Base-by-base conservation (phyloP, 2,329 filamentous ascomycete genomes). In the Trichophyton mentagrophytes region DNA sequence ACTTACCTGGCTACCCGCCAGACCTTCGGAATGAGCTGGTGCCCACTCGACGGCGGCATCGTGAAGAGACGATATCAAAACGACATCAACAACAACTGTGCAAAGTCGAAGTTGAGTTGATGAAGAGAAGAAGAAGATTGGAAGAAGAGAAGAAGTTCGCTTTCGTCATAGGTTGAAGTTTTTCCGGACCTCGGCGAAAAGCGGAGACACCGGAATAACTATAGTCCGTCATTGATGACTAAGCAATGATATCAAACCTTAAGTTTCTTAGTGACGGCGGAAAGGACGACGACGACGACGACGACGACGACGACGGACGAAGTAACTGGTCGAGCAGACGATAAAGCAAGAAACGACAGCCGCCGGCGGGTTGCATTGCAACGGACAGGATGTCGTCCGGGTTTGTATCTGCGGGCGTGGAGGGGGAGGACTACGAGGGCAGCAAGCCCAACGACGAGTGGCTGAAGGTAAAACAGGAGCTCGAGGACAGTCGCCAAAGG, bases 41-140 rank as follows among this genome's bases (percentile, higher is more conserved):
- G 76, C 71, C 77, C 77, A 69, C 70, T 76, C 60, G 74, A 73
- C 66, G 76, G 74, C 69, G 77, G 73, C 77, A 79, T 79, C 63
- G 55, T 62, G 64, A 66, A n/a, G 27, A 38, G 33, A 9, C 9
- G 33, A 38, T 38, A 38, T 38, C 33, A 38, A 38, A 38, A 9
- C 11, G 9, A 38, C 15, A 38, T 40, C 62, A 65, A 67, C 63
- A 53, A 25, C 20, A 27, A 30, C 27, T 5, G 27, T 30, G 47
- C 17, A 13, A 13, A 25, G 5, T 11, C 13, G 49, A 53, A n/a
- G 49, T 25, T n/a, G 49, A 53, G 27, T 38, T 38, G 44, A 60
- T 27, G 60, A 61, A 61, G 36, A 57, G 62, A 47, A 20, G 44
- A 22, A 20, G 44, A 47, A 46, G 42, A 46, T n/a, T 4, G 42